phyloP scores from a whole-genome alignment of 2,329 filamentous ascomycete genomes.

The Epicoccum nigrum region DNA sequence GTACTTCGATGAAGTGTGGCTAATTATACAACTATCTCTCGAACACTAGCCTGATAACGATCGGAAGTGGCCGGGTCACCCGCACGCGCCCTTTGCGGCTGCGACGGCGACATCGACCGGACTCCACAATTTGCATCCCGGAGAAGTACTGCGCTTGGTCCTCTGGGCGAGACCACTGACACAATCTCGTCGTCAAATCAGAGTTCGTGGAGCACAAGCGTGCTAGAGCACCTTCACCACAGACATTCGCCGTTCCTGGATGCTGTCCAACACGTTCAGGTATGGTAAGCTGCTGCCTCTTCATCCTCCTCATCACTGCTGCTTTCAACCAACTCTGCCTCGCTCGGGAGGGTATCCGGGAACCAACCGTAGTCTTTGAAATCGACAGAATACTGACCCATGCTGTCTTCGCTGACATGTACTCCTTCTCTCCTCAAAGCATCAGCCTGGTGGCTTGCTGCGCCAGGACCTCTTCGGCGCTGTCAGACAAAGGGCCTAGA shows the following conservation, averaged over 20 bases:
- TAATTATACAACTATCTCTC: constrained; percentile 14
- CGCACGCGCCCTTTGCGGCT: constrained; percentile 27
- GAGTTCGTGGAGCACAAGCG: constrained; percentile 13
- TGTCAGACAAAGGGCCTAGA: constrained; percentile 26
- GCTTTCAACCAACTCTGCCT: constrained; percentile 46
- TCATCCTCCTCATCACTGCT: constrained; percentile 38
- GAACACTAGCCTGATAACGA: constrained; percentile 34
- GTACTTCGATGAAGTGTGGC: constrained; percentile 8
- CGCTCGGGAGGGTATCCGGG: constrained; percentile 57
- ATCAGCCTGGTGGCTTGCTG: constrained; percentile 55
- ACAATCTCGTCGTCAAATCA: constrained; percentile 5
- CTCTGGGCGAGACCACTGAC: constrained; percentile 18
- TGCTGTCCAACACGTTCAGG: constrained; percentile 23
- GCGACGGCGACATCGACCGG: constrained; percentile 16
- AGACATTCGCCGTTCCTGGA: constrained; percentile 7
- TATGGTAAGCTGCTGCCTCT: constrained; percentile 43
- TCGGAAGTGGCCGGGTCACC: constrained; percentile 33
- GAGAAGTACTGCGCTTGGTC: constrained; percentile 10
- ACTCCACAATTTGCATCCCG: constrained; percentile 14
- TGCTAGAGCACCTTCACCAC: constrained; percentile 10
- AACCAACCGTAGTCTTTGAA: constrained; percentile 58
- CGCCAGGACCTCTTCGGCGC: constrained; percentile 50
- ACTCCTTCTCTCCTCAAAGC: constrained; percentile 56
- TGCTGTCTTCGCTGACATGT: constrained; percentile 51
- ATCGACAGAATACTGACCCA: constrained; percentile 57